Percentiles rank a stretch among this genome's conserved stretches.
These are phyloP conservation scores for Barnettozyma populi DNA, from an alignment of 805 yeast genomes.

Conservation along the genomic window DNA sequence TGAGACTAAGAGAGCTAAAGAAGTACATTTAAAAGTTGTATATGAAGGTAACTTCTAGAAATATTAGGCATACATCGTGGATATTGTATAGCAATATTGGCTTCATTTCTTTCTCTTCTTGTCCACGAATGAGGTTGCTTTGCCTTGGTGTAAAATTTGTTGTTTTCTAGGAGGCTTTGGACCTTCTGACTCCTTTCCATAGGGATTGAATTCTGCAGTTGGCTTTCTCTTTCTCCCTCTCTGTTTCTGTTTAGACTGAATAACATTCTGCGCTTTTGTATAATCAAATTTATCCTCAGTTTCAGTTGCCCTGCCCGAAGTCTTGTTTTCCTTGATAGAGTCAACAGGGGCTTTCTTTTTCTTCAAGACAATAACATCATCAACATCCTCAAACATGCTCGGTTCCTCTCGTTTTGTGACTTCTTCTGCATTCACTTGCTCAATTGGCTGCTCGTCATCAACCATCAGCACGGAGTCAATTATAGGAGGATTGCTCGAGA, in stretches of 20 bases:
- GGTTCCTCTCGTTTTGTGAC: neutral
- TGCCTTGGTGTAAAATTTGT: conserved; percentile 15
- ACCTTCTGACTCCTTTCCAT: conserved; percentile 42
- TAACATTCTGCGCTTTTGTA: conserved; percentile 36
- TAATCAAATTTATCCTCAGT: conserved; percentile 37
- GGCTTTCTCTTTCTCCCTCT: conserved; percentile 32
- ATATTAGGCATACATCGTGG: neutral
- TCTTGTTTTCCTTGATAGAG: conserved; percentile 1
- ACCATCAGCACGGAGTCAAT: neutral
- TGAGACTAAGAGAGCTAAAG: conserved; percentile 64
- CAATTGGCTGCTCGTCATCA: conserved; percentile 1
- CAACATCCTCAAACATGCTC: conserved; percentile 17
- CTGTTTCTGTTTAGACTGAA: conserved; percentile 21
- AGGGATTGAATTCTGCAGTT: conserved; percentile 50
- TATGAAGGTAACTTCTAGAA: too few species aligned
- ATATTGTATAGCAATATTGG: neutral
- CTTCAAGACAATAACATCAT: conserved; percentile 21
- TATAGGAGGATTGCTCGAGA: neutral
- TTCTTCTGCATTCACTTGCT: neutral
- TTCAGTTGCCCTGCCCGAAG: conserved; percentile 2
- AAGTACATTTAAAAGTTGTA: conserved; percentile 41
- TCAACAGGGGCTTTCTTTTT: conserved; percentile 4
- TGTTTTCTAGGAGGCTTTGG: conserved; percentile 48
- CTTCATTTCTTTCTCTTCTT: conserved; percentile 15
- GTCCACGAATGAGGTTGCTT: conserved; percentile 18